These are phyloP conservation scores for Fusarium austroafricanum DNA, from an alignment of 2,329 filamentous ascomycete species.

Conservation along the genomic window DNA sequence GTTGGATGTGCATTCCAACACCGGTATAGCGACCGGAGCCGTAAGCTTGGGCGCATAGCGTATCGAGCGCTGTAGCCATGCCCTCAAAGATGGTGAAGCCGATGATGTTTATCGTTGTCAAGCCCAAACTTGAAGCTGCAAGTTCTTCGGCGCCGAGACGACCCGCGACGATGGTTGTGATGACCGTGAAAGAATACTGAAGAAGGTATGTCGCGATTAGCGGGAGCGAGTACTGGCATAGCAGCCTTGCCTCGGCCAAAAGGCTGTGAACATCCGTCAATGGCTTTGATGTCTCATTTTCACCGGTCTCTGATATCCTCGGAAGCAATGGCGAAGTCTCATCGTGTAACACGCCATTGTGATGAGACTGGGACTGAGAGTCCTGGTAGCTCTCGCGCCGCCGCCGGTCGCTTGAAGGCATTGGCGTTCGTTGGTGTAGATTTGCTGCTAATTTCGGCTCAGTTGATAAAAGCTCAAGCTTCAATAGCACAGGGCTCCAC, in stretches of 20 bases:
- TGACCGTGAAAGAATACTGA: conserved; percentile 65
- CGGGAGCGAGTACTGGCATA: conserved; percentile 54
- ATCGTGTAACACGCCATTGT: conserved; percentile 26
- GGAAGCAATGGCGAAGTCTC: conserved; percentile 36
- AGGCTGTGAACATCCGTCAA: conserved; percentile 17
- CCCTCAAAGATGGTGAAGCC: conserved; percentile 58
- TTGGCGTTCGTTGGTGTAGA: neutral
- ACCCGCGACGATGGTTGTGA: conserved; percentile 64
- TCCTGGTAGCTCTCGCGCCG: conserved; percentile 14
- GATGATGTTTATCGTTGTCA: conserved; percentile 67
- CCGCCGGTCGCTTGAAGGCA: conserved; percentile 20
- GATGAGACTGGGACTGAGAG: neutral
- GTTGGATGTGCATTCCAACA: conserved; percentile 65
- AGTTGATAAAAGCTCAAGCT: neutral
- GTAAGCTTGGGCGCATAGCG: conserved; percentile 44
- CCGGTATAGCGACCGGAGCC: conserved; percentile 57
- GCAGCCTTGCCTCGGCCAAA: conserved; percentile 31
- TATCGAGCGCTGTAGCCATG: conserved; percentile 47
- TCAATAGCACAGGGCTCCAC: conserved; percentile 9
- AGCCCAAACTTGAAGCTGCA: conserved; percentile 63
- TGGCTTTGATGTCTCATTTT: conserved; percentile 10
- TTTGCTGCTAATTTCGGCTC: neutral
- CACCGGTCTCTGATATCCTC: conserved; percentile 13
- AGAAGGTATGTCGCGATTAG: conserved; percentile 65
- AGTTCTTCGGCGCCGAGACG: conserved; percentile 65